Evolutionary conservation across 2,329 filamentous ascomycete species (phyloP), one percentile per base, ranked within the genome.

Genomic region (Nothophaeocryptopus gaeumannii): DNA sequence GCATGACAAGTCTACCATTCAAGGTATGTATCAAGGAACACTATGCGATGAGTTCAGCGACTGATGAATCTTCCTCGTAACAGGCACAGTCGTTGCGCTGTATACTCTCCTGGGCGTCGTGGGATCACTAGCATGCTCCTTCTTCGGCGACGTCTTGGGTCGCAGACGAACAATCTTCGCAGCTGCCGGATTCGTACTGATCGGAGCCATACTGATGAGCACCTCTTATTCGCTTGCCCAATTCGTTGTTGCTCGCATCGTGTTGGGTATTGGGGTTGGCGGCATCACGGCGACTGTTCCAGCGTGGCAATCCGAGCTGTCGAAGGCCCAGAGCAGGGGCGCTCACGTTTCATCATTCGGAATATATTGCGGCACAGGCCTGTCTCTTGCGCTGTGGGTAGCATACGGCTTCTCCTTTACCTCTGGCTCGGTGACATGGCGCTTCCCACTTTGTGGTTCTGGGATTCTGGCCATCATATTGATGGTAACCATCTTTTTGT

Each of bases 61-160:
- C 13, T 15, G 10, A 13, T 14, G 9, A 14, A 3, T 9, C 15
- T 39, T 11, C 9, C 14, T 5, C 5, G 15, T 15, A 9, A 14
- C 5, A 39, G 38, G 38, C 15, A 10, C 30, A 5, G 42, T 45
- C 32, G 31, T 45, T 26, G 42, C 42, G 20, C 7, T 26, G 20
- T 26, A 26, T 26, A 45, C 75, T 81, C 44, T 81, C 81, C 61
- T 26, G 7, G 20, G 77, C 81, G 15, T 70, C 83, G 30, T 82
- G 42, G 81, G 80, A 7, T 78, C 73, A 1, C 64, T 79, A 30
- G 58, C 72, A 1, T 71, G 74, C 14, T 74, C 80, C 37, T 58
- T 66, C 5, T 58, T 75, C 16, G 77, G 77, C n/a, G 76, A 79
- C 30, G 58, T 55, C 1, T 64, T 78, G 1, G 76, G 77, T 3